These are phyloP conservation scores for Verticillium alfalfae DNA, from an alignment of 2,329 filamentous ascomycete genomes.

Conservation along the genomic window DNA sequence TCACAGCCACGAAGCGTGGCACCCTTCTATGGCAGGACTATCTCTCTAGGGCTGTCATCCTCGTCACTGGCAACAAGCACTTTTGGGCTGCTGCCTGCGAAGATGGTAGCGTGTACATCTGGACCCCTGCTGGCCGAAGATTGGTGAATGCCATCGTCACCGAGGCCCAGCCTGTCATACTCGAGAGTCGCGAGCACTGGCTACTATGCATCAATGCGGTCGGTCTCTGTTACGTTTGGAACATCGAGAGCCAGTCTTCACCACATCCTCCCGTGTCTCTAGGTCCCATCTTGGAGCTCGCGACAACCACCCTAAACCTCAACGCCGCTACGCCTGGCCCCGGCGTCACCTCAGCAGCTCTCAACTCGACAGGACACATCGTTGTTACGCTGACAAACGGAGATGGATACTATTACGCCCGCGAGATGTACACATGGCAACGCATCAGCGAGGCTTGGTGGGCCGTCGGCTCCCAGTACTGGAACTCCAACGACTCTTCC, in stretches of 20 bases:
- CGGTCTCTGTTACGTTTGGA: slow-evolving; percentile 91
- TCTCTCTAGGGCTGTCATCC: slow-evolving; percentile 76
- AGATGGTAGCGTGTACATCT: slow-evolving; percentile 83
- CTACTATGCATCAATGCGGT: slow-evolving; percentile 83
- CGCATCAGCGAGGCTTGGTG: slow-evolving; percentile 96
- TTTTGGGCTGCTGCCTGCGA: slow-evolving; percentile 94
- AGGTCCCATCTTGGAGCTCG: slow-evolving; percentile 82
- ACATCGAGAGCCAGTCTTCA: slow-evolving; percentile 74
- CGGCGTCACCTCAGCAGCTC: slow-evolving; percentile 81
- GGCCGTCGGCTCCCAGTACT: slow-evolving; percentile 96
- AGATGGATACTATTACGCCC: slow-evolving; percentile 87
- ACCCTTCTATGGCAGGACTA: slow-evolving; percentile 90
- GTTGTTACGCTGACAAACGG: slow-evolving; percentile 91
- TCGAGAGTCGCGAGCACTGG: slow-evolving; percentile 87
- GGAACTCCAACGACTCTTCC: slow-evolving; percentile 94
- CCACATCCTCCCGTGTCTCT: slow-evolving; percentile 88
- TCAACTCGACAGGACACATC: slow-evolving; percentile 82
- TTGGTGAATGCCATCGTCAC: slow-evolving; percentile 79
- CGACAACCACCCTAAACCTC: slow-evolving; percentile 69
- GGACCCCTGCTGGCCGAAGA: slow-evolving; percentile 86
- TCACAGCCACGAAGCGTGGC: slow-evolving; percentile 76
- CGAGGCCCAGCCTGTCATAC: slow-evolving; percentile 88
- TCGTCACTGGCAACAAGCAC: slow-evolving; percentile 82
- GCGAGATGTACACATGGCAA: slow-evolving; percentile 86
- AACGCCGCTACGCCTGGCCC: slow-evolving; percentile 73